Percentiles rank a stretch among this genome's conserved stretches.
These are phyloP conservation scores for Aspergillus pseudotamarii DNA, from an alignment of 2,329 filamentous ascomycete genomes.

Conservation along the genomic window DNA sequence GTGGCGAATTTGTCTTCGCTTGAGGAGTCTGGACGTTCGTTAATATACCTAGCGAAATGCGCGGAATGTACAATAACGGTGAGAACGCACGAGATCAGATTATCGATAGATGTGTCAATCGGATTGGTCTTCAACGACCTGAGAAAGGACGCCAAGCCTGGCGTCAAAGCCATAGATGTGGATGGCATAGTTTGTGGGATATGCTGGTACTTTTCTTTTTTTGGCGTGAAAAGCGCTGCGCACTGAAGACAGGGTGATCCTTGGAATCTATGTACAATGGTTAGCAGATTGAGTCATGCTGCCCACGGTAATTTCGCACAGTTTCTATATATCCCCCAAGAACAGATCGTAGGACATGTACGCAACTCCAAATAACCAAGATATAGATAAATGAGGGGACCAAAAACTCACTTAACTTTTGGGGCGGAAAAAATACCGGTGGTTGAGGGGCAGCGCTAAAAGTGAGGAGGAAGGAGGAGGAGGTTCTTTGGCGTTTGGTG, in stretches of 20 bases:
- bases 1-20: conserved; percentile 84
- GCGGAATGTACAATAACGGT: neutral
- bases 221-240: neutral
- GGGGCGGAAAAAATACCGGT: neutral
- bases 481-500: conserved; percentile 12
- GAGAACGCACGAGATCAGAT: conserved; percentile 72
- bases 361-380: neutral
- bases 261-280: conserved; percentile 13
- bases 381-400: neutral
- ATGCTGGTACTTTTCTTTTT: neutral
- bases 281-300: conserved; percentile 10
- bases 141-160: conserved; percentile 76
- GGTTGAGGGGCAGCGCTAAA: conserved; percentile 1
- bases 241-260: neutral
- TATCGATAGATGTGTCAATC: conserved; percentile 81
- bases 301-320: conserved; percentile 3
- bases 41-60: conserved; percentile 15
- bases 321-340: neutral
- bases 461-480: conserved; percentile 6
- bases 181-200: conserved; percentile 56
- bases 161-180: conserved; percentile 62
- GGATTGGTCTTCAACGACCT: conserved; percentile 74
- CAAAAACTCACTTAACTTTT: neutral
- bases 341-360: neutral
- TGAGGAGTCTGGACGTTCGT: conserved; percentile 68